Evolutionary conservation across 495 filamentous ascomycete species (phyloP).

Genomic region (Copromyces sp.): DNA sequence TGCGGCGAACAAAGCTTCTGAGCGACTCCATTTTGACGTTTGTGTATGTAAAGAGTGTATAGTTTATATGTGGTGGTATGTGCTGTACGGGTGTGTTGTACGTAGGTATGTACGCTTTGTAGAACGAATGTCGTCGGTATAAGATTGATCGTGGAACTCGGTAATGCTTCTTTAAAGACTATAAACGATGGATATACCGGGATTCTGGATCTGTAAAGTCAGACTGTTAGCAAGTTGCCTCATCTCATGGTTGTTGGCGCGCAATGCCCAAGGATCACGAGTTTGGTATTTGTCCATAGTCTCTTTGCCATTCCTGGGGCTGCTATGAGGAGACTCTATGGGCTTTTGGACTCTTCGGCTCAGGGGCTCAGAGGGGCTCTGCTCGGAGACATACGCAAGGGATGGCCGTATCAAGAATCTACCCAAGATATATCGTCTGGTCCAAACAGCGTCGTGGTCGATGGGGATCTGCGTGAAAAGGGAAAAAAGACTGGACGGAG

Average conservation of each 20-base stretch:
- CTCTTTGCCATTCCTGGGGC: not conserved
- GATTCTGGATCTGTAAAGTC: not conserved
- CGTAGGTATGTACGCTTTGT: not conserved
- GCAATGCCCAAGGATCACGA: not conserved
- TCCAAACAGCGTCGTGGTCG: not conserved
- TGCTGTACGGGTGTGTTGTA: not conserved
- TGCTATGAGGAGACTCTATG: not conserved
- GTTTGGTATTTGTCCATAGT: not conserved
- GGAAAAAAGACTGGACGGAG: conserved; percentile 40
- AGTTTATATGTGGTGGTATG: not conserved
- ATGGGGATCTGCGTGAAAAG: conserved; percentile 21
- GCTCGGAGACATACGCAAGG: conserved; percentile 19
- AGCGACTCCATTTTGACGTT: conserved; percentile 37
- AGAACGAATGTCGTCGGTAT: not conserved
- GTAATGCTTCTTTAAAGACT: not conserved
- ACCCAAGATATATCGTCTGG: not conserved
- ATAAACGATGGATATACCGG: not conserved
- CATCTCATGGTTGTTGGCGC: not conserved
- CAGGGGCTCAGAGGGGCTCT: not conserved
- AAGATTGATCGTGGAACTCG: not conserved
- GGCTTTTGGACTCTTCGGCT: not conserved
- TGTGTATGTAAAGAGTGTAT: not conserved
- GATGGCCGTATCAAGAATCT: conserved; percentile 8
- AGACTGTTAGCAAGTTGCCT: not conserved
- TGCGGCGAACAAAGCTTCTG: conserved; percentile 41